Base-by-base conservation (phyloP, 2,329 filamentous ascomycete genomes). In the Pseudocercospora pini-densiflorae region DNA sequence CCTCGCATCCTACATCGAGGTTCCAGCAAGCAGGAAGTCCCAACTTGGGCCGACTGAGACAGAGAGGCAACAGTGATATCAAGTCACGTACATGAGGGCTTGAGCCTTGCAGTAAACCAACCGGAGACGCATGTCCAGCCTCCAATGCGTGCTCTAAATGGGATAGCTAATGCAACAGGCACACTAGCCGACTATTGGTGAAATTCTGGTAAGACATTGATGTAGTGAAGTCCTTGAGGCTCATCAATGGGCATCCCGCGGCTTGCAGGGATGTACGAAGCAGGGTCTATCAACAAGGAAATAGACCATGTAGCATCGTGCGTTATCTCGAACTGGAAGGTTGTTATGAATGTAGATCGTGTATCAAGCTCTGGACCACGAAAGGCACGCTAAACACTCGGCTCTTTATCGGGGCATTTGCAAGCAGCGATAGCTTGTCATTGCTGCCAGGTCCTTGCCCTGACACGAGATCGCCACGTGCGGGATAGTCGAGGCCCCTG, bases 231-330 rank as follows among this genome's bases (percentile, higher is more conserved):
- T 55, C 51, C 51, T 55, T 33, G 27, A 55, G 51, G 16, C 51
- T 55, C 51, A 55, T 55, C 51, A 55, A 55, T n/a, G 27, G 51
- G 14, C 51, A 55, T 55, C 51, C 51, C 51, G 16, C 51, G 51
- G 51, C 14, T 55, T 55, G 47, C 21, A 23, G 47, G 47, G 47
- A 51, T 51, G 21, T 14, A 51, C 47, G 47, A 27, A 51, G 14
- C 47, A 43, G 40, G 40, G 40, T 19, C 5, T 9, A 43, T 43
- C 19, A 23, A 27, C 47, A 23, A 12, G 47, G 21, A 16, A 45
- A 51, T n/a, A 24, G 47, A n/a, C 47, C 9, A 24, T 24, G 10
- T 16, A 55, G 23, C 24, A 24, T 55, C 51, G 51, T 55, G 51
- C 51, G 51, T 55, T 55, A 8, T 19, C 51, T 31, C 23, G 51